Evolutionary conservation across 441 rosid genomes (phyloP).

Genomic region (Viola pubescens): DNA sequence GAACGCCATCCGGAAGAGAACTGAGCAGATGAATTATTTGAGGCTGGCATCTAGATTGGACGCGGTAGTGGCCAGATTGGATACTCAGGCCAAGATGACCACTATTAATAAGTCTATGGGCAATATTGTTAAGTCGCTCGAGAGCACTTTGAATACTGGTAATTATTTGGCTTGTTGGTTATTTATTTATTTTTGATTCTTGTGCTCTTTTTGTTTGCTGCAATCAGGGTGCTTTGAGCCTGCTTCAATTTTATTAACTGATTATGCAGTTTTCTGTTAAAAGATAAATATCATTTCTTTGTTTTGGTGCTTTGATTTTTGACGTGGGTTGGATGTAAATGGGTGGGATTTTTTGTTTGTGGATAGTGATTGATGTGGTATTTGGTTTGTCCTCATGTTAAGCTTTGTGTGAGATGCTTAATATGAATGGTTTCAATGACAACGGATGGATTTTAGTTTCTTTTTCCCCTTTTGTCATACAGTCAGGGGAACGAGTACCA

Average conservation of each 20-base stretch:
- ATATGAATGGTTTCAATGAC: too few species aligned
- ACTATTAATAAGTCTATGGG: constrained; percentile 76
- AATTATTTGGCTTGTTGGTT: not conserved
- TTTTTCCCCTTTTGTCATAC: too few species aligned
- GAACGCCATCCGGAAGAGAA: constrained; percentile 84
- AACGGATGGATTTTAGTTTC: too few species aligned
- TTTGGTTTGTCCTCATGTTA: too few species aligned
- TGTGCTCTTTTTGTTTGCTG: not conserved
- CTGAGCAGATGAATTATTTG: constrained; percentile 95
- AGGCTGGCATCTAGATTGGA: constrained; percentile 80
- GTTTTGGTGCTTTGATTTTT: not conserved
- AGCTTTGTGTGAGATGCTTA: too few species aligned
- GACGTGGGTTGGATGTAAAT: too few species aligned
- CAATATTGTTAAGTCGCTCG: constrained; percentile 81
- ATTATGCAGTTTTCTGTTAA: not conserved
- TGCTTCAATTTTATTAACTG: not conserved
- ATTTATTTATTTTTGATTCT: not conserved
- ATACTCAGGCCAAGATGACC: constrained; percentile 92
- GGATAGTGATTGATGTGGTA: too few species aligned
- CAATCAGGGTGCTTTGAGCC: not conserved
- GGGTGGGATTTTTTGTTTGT: too few species aligned
- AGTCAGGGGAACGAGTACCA: too few species aligned
- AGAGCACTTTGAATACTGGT: constrained; percentile 75
- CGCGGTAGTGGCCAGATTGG: constrained; percentile 82
- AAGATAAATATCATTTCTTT: not conserved